A percentile compares a stretch with the other conserved stretches of the same genome.
Evolutionary conservation across 2,329 filamentous ascomycete genomes (phyloP).

Genomic region (Calycina herbarum): DNA sequence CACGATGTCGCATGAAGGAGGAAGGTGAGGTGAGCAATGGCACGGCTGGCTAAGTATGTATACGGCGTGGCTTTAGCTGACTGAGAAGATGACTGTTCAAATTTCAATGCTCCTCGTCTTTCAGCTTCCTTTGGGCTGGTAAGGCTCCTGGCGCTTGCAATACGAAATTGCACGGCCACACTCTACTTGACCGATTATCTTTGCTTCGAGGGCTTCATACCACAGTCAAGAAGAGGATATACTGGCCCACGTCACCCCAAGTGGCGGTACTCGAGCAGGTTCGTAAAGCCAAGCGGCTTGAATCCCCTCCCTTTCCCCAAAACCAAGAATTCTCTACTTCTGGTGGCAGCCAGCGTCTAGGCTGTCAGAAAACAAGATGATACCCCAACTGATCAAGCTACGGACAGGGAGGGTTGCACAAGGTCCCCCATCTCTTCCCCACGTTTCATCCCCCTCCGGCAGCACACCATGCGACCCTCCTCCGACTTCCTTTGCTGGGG

Average conservation of each 20-base stretch:
- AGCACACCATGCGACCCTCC: background rate
- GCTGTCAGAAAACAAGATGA: background rate
- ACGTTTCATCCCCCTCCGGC: background rate
- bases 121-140: background rate
- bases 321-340: background rate
- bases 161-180: slow-evolving; percentile 6
- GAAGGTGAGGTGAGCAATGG: background rate
- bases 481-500: background rate
- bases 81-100: background rate
- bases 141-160: background rate
- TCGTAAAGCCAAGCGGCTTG: background rate
- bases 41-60: background rate
- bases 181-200: background rate
- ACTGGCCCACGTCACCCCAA: background rate
- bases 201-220: too few relatives aligned
- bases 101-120: background rate
- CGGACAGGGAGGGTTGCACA: slow-evolving; percentile 2
- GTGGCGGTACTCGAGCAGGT: background rate
- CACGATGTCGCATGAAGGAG: background rate
- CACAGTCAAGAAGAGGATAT: background rate
- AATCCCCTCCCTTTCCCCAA: background rate
- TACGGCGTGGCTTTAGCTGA: slow-evolving; percentile 1
- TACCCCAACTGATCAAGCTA: background rate
- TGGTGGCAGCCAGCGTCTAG: background rate
- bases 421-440: background rate